A percentile compares a stretch with the other conserved stretches of the same genome.
Evolutionary conservation across 2,329 filamentous ascomycete genomes (phyloP).

Genomic region (Cytospora leucostoma): DNA sequence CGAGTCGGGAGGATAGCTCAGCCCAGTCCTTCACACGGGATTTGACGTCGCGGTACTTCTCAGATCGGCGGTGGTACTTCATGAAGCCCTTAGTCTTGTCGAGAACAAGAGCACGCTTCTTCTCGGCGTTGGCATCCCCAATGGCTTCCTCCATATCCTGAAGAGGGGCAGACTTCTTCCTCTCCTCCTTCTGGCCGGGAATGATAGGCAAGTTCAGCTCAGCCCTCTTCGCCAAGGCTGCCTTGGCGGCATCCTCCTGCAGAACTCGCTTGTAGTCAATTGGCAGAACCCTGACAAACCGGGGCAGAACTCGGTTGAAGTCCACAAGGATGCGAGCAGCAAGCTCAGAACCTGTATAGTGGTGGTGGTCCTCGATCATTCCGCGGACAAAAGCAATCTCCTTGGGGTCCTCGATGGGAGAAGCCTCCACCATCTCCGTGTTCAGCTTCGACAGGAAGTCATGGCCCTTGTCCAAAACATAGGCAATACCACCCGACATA

Average conservation of each 20-base stretch:
- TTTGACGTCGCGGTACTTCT: slow-evolving; percentile 87
- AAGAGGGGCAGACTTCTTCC: slow-evolving; percentile 73
- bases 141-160: slow-evolving; percentile 91
- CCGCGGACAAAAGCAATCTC: slow-evolving; percentile 91
- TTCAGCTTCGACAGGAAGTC: slow-evolving; percentile 95
- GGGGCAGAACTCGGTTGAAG: slow-evolving; percentile 86
- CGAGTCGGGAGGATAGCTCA: slow-evolving; percentile 82
- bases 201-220: slow-evolving; percentile 80
- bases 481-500: slow-evolving; percentile 98
- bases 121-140: slow-evolving; percentile 79
- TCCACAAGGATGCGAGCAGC: slow-evolving; percentile 92
- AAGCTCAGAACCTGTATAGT: slow-evolving; percentile 95
- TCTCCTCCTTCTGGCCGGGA: slow-evolving; percentile 66
- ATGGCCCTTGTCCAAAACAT: slow-evolving; percentile 84
- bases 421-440: slow-evolving; percentile 94
- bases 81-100: slow-evolving; percentile 98
- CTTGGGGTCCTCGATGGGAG: slow-evolving; percentile 76
- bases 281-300: slow-evolving; percentile 91
- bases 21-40: slow-evolving; percentile 91
- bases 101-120: slow-evolving; percentile 89
- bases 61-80: slow-evolving; percentile 89
- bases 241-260: slow-evolving; percentile 81
- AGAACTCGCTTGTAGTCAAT: slow-evolving; percentile 96
- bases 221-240: slow-evolving; percentile 79
- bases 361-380: slow-evolving; percentile 93